These are phyloP conservation scores for Terana coerulea DNA, from an alignment of 768 basidiomycete genomes.

Conservation along the genomic window DNA sequence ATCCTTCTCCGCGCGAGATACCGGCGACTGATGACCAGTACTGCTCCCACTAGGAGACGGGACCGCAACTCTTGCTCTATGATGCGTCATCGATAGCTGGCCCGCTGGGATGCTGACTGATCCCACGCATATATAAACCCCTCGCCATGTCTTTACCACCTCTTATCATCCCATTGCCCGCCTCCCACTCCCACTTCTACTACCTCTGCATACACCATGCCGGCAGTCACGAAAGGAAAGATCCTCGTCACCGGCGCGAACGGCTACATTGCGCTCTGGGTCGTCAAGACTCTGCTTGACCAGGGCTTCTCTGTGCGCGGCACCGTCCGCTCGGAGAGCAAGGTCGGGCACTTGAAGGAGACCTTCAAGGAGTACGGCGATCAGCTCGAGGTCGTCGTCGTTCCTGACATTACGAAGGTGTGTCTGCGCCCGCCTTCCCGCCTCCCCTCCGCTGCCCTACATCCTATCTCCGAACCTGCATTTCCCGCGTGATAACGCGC, in stretches of 20 bases:
- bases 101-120: no score
- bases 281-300: constrained; percentile 52
- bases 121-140: no score
- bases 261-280: constrained; percentile 58
- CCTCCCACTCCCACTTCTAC: not conserved
- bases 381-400: constrained; percentile 60
- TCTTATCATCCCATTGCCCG: no score
- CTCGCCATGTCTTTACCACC: no score
- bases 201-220: constrained; percentile 24
- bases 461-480: no score
- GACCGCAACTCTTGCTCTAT: no score
- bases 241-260: constrained; percentile 58
- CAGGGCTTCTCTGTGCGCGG: constrained; percentile 62
- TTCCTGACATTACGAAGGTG: constrained; percentile 63
- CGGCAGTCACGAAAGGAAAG: constrained; percentile 32
- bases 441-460: no score
- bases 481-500: no score
- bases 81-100: no score
- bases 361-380: constrained; percentile 51
- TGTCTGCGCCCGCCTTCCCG: constrained; percentile 1
- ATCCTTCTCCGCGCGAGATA: no score
- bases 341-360: constrained; percentile 53
- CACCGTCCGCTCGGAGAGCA: constrained; percentile 59
- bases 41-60: no score
- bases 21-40: no score